These are phyloP conservation scores for Suillus ampliporus DNA, from an alignment of 768 basidiomycete species.

Conservation along the genomic window DNA sequence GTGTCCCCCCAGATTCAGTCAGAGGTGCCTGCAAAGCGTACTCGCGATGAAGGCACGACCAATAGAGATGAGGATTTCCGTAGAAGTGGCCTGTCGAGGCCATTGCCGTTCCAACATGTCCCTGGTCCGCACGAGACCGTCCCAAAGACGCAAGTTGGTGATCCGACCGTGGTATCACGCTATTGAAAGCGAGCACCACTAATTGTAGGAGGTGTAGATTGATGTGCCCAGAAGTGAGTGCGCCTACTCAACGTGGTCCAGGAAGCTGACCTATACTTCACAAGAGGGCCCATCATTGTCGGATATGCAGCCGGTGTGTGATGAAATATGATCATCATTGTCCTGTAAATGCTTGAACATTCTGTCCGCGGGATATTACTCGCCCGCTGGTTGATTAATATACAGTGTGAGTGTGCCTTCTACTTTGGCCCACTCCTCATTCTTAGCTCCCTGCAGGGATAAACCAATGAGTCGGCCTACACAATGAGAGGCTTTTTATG, in stretches of 20 bases:
- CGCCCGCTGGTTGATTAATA: slow-evolving; percentile 8
- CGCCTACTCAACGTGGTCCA: slow-evolving; percentile 1
- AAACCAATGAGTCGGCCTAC: slow-evolving; percentile 94
- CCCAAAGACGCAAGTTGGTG: slow-evolving; percentile 41
- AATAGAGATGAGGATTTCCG: slow-evolving; percentile 27
- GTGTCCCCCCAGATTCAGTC: slow-evolving; percentile 12
- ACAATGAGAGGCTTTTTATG: slow-evolving; percentile 97
- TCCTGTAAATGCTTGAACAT: slow-evolving; percentile 61
- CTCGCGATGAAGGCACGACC: slow-evolving; percentile 24
- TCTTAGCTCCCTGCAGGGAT: slow-evolving; percentile 64
- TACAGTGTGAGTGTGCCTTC: slow-evolving; percentile 46
- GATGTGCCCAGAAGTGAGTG: slow-evolving; percentile 77
- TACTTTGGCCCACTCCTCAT: background rate
- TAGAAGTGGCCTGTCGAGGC: background rate
- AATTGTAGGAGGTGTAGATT: slow-evolving; percentile 73
- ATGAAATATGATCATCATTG: too few species aligned
- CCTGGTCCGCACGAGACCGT: slow-evolving; percentile 14
- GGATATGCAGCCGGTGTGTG: too few species aligned
- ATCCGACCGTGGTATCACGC: slow-evolving; percentile 48
- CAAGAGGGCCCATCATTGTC: slow-evolving; percentile 89
- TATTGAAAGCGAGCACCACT: slow-evolving; percentile 60
- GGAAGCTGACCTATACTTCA: slow-evolving; percentile 21
- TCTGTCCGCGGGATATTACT: slow-evolving; percentile 10
- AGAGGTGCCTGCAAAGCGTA: slow-evolving; percentile 35
- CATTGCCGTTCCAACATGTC: slow-evolving; percentile 8